Base-by-base conservation (phyloP, 1,284 basidiomycete genomes). In the Cutaneotrichosporon cyanovorans region DNA sequence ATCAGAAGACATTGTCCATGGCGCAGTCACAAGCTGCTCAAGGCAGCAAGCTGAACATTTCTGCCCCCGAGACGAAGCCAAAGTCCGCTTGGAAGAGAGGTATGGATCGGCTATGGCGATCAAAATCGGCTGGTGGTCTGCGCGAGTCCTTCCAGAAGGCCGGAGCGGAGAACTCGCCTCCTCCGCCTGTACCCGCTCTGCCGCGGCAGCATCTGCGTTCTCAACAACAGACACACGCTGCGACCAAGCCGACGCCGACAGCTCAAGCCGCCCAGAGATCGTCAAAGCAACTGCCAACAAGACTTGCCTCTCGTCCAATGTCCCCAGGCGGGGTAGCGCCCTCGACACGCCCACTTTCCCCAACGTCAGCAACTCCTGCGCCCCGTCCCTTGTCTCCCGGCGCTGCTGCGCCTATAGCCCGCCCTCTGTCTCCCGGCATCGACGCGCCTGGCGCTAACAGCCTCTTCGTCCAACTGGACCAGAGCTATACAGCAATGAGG, bases 71-170 rank as follows among this genome's bases (percentile, higher is more conserved):
- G 18, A 40, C 28, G 18, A 34, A 40, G 44, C 31, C 46, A 3
- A 58, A 59, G 32, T 63, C 59, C 4, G 58, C 56, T 1, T 66
- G 65, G 65, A 66, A 65, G 48, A 47, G 62, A 21, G 59, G 65
- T n/a, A 56, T 69, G 52, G 56, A 62, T 31, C 61, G 62, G 40
- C 51, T 69, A 21, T 65, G 65, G 58, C 58, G 59, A 11, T 64
- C 65, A n/a, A 67, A 66, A 42, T 69, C 66, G 3, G 60, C 60
- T 0, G 48, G 51, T 5, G 56, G 57, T 6, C 50, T 69, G 23
- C 55, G 63, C 2, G 64, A 63, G 19, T 51, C 55, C 8, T 60
- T 47, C 37, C 34, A 42, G 14, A 21, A 21, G 12, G 10, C 32
- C 36, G 22, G 45, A 4, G 21, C 34, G 31, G 45, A 51, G 30